Conservation (phyloP, 164 flowering plant genomes). For the Chimonanthus salicifolius region DNA sequence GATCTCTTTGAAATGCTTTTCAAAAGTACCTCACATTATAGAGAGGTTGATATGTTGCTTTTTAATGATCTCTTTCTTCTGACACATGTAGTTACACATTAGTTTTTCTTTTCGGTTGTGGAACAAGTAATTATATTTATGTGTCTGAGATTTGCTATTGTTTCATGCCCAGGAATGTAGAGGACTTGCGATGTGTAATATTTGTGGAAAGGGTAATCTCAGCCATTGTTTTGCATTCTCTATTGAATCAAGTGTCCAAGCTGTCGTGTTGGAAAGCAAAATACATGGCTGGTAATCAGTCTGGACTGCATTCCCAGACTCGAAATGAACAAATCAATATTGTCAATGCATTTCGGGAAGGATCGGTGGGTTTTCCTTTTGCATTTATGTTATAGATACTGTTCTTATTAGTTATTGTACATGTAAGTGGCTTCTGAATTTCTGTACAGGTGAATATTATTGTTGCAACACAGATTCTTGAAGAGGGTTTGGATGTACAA, state of each 20-base stretch:
- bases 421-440: background rate
- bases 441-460: slow-evolving; percentile 67
- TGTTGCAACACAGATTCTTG: slow-evolving; percentile 90
- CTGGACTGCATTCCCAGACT: slow-evolving; percentile 49
- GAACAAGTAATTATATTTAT: too few relatives aligned
- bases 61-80: too few relatives aligned
- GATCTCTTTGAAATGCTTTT: too few relatives aligned
- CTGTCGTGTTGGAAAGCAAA: slow-evolving; percentile 49
- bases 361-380: slow-evolving; percentile 37
- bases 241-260: slow-evolving; percentile 40
- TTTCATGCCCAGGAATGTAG: slow-evolving; percentile 29
- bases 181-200: slow-evolving; percentile 72
- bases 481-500: slow-evolving; percentile 94
- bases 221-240: slow-evolving; percentile 49
- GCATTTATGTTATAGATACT: background rate
- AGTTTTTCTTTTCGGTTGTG: too few relatives aligned
- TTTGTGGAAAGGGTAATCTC: slow-evolving; percentile 85
- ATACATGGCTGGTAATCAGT: slow-evolving; percentile 60
- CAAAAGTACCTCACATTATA: too few relatives aligned
- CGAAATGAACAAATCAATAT: slow-evolving; percentile 55
- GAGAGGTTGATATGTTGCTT: too few relatives aligned
- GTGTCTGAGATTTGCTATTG: background rate
- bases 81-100: too few relatives aligned
- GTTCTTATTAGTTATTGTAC: background rate
- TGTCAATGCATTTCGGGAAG: slow-evolving; percentile 69